These are phyloP conservation scores for Vigna mungo DNA, from an alignment of 306 rosid species.

Conservation along the genomic window DNA sequence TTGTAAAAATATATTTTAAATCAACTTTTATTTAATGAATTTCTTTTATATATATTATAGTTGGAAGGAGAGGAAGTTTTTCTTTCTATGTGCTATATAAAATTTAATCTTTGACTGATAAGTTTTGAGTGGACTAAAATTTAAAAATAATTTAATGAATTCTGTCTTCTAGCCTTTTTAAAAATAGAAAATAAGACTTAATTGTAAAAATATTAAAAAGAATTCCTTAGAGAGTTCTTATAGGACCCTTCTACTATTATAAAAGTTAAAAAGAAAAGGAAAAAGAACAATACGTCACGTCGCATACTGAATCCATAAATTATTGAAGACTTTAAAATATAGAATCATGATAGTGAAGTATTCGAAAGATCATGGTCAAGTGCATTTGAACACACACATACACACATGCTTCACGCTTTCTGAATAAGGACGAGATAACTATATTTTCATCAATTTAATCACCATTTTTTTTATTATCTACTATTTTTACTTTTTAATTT, in stretches of 20 bases:
- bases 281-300: not conserved
- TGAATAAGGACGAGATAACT: not conserved
- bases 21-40: not conserved
- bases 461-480: not conserved
- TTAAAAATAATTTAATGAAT: no score
- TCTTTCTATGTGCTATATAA: no score
- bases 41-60: not conserved
- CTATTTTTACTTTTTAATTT: no score
- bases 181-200: not conserved
- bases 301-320: not conserved
- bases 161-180: no score
- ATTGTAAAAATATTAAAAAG: not conserved
- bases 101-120: no score
- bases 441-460: not conserved
- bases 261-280: not conserved
- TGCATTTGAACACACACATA: not conserved
- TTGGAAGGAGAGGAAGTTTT: not conserved
- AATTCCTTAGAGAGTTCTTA: no score
- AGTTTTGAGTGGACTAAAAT: no score
- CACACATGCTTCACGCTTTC: not conserved
- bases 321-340: not conserved
- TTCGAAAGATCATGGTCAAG: no score
- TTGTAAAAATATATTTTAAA: no score
- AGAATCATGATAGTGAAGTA: not conserved
- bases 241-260: not conserved